Base-by-base conservation (phyloP, 1,284 basidiomycete species). In the Ceratorhiza oryzae-sativae region DNA sequence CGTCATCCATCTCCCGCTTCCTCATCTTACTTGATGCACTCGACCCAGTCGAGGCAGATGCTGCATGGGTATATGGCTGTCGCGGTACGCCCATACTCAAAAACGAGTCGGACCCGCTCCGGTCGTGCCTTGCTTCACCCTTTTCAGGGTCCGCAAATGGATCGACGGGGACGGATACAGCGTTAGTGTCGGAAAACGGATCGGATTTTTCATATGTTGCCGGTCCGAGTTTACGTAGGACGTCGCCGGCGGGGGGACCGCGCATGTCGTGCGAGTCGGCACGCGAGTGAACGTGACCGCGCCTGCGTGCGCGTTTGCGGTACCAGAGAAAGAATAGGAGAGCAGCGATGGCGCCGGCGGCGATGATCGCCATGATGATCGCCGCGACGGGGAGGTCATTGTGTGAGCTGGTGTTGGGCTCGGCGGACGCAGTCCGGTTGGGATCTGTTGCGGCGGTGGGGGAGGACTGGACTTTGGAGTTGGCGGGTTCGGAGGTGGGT, bases 21-120 rank as follows among this genome's bases (percentile, higher is more conserved):
- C 51, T 15, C 15, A 56, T 49, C 41, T 45, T 53, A 34, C 63
- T 32, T 12, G 63, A 68, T 51, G 49, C 63, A 23, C 30, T 68
- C 63, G 63, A 68, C 25, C 63, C 63, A 34, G 63, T 68, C 63
- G 63, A 68, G 48, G 63, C 63, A 56, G 63, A 68, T 25, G 63
- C 36, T 42, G 49, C 36, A 45, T 68, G 63, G 34, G 63, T 56
- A 56, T 36, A 68, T 13, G 63, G 63, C 15, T 45, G 42, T 10
- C 63, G 15, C 20, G 63, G 51, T 13, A 13, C 32, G 39, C 36
- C 32, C 63, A 68, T 68, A 51, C 41, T 56, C 63, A 68, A 30
- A 51, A 56, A 68, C 39, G 63, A 68, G 45, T 68, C 63, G 2
- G 63, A 68, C 9, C 51, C 63, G 13, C 48, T 42, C 23, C 63